phyloP scores from a whole-genome alignment of 345 rosid genomes.

The Eucalyptus grandis region DNA sequence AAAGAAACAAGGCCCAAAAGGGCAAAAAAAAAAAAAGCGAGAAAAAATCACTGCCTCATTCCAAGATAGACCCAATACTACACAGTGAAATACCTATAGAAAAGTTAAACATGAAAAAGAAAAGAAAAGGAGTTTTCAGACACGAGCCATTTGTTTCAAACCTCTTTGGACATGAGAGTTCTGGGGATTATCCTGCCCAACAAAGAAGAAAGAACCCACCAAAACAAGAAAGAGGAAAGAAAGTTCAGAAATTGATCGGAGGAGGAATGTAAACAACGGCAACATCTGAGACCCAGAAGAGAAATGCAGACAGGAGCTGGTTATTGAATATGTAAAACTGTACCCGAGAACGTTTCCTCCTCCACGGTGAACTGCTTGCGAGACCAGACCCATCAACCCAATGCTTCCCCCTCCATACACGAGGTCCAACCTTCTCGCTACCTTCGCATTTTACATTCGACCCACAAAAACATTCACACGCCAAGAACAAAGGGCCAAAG shows the following conservation, averaged over 20 bases:
- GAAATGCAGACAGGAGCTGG: not conserved
- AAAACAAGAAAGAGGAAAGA: not conserved
- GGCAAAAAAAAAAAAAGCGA: not conserved
- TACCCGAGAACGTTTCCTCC: constrained; percentile 96
- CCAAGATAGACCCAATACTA: not conserved
- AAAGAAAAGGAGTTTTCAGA: not conserved
- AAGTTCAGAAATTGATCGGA: not conserved
- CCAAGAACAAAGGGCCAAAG: not conserved
- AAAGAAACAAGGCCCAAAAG: not conserved
- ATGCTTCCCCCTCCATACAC: constrained; percentile 96
- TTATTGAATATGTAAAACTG: not conserved
- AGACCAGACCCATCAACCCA: constrained; percentile 92
- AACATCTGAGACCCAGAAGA: not conserved
- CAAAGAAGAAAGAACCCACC: not conserved
- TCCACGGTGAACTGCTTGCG: constrained; percentile 65
- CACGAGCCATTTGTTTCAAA: not conserved
- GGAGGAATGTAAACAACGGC: not conserved
- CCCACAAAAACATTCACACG: not conserved
- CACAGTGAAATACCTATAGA: not conserved
- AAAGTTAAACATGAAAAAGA: not conserved
- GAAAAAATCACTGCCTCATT: not conserved
- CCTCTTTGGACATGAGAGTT: constrained; percentile 43
- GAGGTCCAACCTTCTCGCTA: constrained; percentile 62
- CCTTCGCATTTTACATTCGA: constrained; percentile 13
- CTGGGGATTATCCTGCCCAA: constrained; percentile 36